phyloP scores from a whole-genome alignment of 108 stramenopile genomes.

The Mayamaea pseudoterrestris region DNA sequence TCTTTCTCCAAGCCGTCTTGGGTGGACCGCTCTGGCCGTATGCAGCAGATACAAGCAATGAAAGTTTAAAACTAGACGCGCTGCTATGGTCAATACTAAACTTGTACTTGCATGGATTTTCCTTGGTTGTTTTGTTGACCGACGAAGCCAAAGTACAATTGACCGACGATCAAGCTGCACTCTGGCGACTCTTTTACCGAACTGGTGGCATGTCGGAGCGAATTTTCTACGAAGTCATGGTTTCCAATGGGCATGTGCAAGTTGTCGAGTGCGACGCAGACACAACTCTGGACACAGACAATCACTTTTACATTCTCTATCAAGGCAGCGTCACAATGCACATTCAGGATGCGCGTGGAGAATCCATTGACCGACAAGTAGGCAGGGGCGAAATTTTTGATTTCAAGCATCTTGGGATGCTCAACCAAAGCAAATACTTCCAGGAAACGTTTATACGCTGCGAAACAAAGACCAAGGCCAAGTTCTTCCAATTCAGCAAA shows the following conservation, averaged over 20 bases:
- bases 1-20: conserved; percentile 10
- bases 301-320: conserved; percentile 19
- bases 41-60: background rate
- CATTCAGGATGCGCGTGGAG: background rate
- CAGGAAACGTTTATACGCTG: background rate
- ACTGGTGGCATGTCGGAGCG: conserved; percentile 14
- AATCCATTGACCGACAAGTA: background rate
- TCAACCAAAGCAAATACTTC: conserved; percentile 1
- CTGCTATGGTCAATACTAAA: conserved; percentile 13
- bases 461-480: background rate
- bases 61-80: conserved; percentile 7
- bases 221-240: conserved; percentile 11
- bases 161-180: conserved; percentile 12
- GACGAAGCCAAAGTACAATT: conserved; percentile 10
- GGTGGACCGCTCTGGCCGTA: conserved; percentile 19
- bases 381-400: conserved; percentile 18
- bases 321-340: conserved; percentile 6
- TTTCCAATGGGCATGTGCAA: conserved; percentile 4
- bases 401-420: conserved; percentile 8
- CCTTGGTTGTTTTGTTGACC: conserved; percentile 3
- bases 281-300: conserved; percentile 6
- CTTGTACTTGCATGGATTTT: conserved; percentile 16
- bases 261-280: conserved; percentile 10
- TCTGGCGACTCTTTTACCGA: conserved; percentile 27
- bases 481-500: conserved; percentile 6